Conservation (phyloP, 495 filamentous ascomycete species). For the Hypoxylon intermedium region DNA sequence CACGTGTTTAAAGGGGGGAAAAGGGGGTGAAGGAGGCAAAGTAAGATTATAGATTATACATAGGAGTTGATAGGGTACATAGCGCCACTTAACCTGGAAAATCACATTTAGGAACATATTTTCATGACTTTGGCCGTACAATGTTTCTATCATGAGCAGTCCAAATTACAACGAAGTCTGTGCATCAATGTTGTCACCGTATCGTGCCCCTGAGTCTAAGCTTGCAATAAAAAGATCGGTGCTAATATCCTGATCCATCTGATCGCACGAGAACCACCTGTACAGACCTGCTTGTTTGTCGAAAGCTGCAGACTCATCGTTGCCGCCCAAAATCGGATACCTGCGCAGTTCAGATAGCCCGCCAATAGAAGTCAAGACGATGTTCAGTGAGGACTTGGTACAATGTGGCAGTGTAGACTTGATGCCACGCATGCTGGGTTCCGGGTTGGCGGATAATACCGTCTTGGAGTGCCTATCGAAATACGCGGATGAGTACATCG, state of each 20-base stretch:
- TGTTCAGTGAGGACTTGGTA: slow-evolving; percentile 44
- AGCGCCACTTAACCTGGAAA: no score
- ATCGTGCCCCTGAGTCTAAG: background rate
- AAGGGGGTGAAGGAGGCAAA: background rate
- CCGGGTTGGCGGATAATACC: no score
- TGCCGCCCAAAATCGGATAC: slow-evolving; percentile 48
- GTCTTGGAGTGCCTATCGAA: slow-evolving; percentile 19
- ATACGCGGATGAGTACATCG: slow-evolving; percentile 5
- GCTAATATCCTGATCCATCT: slow-evolving; percentile 10
- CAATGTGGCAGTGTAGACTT: no score
- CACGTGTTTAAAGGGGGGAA: background rate
- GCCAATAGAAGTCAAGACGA: slow-evolving; percentile 35
- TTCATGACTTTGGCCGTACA: no score
- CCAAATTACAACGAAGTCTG: slow-evolving; percentile 1
- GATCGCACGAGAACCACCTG: slow-evolving; percentile 5
- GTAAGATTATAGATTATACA: no score
- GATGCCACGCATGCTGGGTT: no score
- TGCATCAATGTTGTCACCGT: background rate
- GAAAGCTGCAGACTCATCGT: slow-evolving; percentile 32
- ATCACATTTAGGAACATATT: no score
- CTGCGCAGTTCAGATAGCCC: slow-evolving; percentile 46
- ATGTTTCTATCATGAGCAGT: no score
- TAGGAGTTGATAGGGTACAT: no score
- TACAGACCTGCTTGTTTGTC: slow-evolving; percentile 17
- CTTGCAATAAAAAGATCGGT: slow-evolving; percentile 8